Conservation (phyloP, 306 rosid species). For the Neltuma alba region DNA sequence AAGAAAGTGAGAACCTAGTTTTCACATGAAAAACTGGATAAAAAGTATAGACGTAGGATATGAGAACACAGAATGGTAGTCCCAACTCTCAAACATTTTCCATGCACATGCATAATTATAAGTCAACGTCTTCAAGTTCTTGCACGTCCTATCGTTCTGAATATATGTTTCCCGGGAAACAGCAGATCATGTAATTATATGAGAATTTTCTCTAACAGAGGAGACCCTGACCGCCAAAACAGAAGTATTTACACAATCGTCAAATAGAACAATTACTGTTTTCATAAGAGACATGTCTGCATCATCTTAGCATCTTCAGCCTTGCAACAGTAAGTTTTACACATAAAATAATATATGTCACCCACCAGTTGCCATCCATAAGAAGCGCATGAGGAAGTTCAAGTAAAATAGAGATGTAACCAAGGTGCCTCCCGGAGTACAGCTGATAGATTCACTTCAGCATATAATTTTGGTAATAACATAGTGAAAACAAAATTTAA, state of each 20-base stretch:
- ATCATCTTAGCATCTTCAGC: background rate
- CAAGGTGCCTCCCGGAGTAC: conserved; percentile 19
- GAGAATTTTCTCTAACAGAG: background rate
- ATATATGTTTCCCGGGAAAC: conserved; percentile 10
- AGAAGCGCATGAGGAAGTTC: background rate
- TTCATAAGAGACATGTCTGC: background rate
- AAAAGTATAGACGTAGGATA: background rate
- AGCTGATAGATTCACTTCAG: conserved; percentile 27
- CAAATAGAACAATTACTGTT: background rate
- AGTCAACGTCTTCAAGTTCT: conserved; percentile 14
- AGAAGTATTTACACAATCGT: background rate
- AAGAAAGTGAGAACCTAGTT: conserved; percentile 30
- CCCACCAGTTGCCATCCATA: background rate
- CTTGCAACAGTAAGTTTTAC: background rate
- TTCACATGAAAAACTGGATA: conserved; percentile 17
- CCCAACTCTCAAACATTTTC: conserved; percentile 8
- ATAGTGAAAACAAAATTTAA: conserved; percentile 28
- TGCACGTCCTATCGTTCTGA: background rate
- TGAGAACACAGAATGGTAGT: background rate
- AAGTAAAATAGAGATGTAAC: conserved; percentile 17
- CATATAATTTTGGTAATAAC: conserved; percentile 7
- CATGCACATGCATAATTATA: background rate
- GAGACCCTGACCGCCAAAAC: background rate
- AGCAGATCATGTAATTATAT: conserved; percentile 5
- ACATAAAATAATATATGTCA: background rate